Evolutionary conservation across 1,139 yeast genomes (phyloP).

Genomic region (Sugiyamaella sp.): DNA sequence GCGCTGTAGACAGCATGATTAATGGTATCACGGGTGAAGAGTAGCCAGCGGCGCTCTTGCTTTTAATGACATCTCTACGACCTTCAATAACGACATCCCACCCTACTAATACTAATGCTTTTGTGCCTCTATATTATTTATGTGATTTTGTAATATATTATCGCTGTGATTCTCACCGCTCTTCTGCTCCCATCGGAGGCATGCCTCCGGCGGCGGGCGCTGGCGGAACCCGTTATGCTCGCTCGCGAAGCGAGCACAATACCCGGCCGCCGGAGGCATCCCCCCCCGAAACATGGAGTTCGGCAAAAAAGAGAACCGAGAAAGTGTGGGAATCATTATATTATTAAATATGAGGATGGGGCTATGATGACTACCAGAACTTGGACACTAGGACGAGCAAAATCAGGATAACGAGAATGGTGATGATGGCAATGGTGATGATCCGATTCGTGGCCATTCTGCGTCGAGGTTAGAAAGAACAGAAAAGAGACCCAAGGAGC

Average conservation of each 20-base stretch:
- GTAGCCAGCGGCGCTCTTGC: background rate
- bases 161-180: background rate
- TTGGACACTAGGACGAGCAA: constrained; percentile 85
- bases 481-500: too few species aligned
- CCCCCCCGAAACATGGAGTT: too few species aligned
- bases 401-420: constrained; percentile 79
- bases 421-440: constrained; percentile 94
- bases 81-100: background rate
- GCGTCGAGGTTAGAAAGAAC: constrained; percentile 28
- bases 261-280: constrained; percentile 8
- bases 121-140: background rate
- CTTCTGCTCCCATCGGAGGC: background rate
- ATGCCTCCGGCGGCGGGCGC: background rate
- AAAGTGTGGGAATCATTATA: background rate
- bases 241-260: background rate
- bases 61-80: constrained; percentile 10
- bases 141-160: background rate
- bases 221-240: background rate
- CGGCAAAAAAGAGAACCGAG: too few species aligned
- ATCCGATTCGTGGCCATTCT: constrained; percentile 92
- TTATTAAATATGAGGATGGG: background rate
- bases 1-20: constrained; percentile 12
- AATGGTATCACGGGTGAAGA: constrained; percentile 11
- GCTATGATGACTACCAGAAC: constrained; percentile 54
- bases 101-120: background rate